Evolutionary conservation across 169 alveolate species (phyloP).

Genomic region (Plasmodium malariae): DNA sequence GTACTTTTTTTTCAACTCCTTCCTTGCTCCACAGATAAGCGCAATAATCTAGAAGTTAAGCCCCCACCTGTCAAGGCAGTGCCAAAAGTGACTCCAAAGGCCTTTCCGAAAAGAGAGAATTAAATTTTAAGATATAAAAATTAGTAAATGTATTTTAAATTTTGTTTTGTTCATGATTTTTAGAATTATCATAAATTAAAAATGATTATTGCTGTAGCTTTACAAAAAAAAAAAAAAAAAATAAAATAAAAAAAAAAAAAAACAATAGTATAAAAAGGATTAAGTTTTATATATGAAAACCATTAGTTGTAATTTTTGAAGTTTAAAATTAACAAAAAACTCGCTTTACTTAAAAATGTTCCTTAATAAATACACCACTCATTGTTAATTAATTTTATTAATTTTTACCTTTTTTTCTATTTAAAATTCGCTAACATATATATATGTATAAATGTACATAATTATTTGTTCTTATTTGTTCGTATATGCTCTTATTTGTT

Average conservation of each 20-base stretch:
- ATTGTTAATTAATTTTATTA: slow-evolving; percentile 12
- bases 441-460: slow-evolving; percentile 1
- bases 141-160: slow-evolving; percentile 34
- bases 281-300: neutral
- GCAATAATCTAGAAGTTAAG: slow-evolving; percentile 32
- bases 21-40: neutral
- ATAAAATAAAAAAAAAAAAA: neutral
- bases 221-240: neutral
- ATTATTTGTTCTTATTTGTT: neutral
- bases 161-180: slow-evolving; percentile 49
- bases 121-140: slow-evolving; percentile 17
- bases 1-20: neutral
- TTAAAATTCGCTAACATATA: neutral
- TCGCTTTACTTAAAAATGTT: neutral
- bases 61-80: slow-evolving; percentile 76
- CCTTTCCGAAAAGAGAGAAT: neutral
- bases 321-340: neutral
- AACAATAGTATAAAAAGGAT: neutral
- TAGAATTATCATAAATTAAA: slow-evolving; percentile 9
- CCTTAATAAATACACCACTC: neutral
- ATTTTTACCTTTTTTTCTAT: neutral
- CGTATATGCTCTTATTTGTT: no score
- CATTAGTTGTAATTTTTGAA: no score
- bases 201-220: neutral
- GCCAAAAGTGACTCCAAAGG: slow-evolving; percentile 60